phyloP scores from a whole-genome alignment of 2,329 filamentous ascomycete genomes.

The Emericellopsis atlantica region DNA sequence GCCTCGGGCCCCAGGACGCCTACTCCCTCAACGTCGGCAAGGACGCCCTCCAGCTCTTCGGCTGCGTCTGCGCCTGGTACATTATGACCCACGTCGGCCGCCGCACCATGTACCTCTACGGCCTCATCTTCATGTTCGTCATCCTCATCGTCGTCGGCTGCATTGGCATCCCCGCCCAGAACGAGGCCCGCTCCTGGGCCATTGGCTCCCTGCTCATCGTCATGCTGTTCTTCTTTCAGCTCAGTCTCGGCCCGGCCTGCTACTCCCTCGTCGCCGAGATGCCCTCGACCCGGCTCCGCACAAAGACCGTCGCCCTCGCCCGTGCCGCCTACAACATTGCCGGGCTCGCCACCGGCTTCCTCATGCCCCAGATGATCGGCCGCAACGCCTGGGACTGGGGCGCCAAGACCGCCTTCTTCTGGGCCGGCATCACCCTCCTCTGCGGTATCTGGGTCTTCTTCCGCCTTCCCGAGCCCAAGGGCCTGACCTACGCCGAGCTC shows the following conservation, averaged over 20 bases:
- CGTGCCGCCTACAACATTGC: constrained; percentile 32
- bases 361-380: constrained; percentile 34
- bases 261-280: constrained; percentile 31
- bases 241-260: constrained; percentile 30
- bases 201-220: constrained; percentile 33
- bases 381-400: constrained; percentile 31
- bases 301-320: constrained; percentile 32
- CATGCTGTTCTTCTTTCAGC: constrained; percentile 29
- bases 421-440: constrained; percentile 27
- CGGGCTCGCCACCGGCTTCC: constrained; percentile 31
- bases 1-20: constrained; percentile 19
- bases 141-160: constrained; percentile 29
- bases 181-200: constrained; percentile 31
- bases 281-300: constrained; percentile 28
- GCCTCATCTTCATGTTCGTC: constrained; percentile 33
- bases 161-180: constrained; percentile 27
- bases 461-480: constrained; percentile 40
- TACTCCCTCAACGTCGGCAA: constrained; percentile 26
- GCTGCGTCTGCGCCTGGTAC: constrained; percentile 32
- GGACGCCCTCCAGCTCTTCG: constrained; percentile 29
- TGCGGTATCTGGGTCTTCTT: constrained; percentile 37
- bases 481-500: constrained; percentile 39
- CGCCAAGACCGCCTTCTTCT: constrained; percentile 34
- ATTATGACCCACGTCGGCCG: constrained; percentile 29
- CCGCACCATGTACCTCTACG: constrained; percentile 28